phyloP scores from a whole-genome alignment of 345 rosid species.

The Gossypium raimondii region DNA sequence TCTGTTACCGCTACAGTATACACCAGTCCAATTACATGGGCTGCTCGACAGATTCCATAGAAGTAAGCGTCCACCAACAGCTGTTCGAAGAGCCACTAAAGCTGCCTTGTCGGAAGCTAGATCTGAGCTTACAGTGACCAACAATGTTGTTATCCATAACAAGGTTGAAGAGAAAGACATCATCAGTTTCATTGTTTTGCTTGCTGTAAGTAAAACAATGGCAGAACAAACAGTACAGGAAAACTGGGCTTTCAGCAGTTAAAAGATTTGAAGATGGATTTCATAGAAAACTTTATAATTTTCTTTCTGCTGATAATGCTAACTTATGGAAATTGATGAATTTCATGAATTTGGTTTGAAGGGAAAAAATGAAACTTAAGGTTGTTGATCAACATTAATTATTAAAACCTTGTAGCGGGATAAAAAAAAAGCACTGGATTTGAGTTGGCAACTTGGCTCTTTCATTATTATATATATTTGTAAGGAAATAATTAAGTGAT shows the following conservation, averaged over 20 bases:
- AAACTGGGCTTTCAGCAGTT: not conserved
- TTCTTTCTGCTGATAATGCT: not conserved
- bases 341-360: not conserved
- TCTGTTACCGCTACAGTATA: slow-evolving; percentile 43
- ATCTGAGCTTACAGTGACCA: slow-evolving; percentile 44
- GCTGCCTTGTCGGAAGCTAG: slow-evolving; percentile 78
- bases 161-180: not conserved
- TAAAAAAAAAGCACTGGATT: not conserved
- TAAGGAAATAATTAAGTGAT: not conserved
- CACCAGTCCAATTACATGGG: slow-evolving; percentile 84
- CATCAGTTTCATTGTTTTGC: slow-evolving; percentile 29
- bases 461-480: not conserved
- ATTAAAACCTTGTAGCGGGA: not conserved
- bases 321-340: not conserved
- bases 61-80: slow-evolving; percentile 69
- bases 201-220: not conserved
- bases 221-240: not conserved
- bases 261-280: not conserved
- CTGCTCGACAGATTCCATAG: slow-evolving; percentile 59
- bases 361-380: not conserved
- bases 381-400: slow-evolving; percentile 5
- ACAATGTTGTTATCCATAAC: slow-evolving; percentile 16
- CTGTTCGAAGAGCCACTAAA: slow-evolving; percentile 55
- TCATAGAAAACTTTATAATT: not conserved
- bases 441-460: slow-evolving; percentile 12